Conservation (phyloP, 768 basidiomycete species). For the Stropharia rugosoannulata region DNA sequence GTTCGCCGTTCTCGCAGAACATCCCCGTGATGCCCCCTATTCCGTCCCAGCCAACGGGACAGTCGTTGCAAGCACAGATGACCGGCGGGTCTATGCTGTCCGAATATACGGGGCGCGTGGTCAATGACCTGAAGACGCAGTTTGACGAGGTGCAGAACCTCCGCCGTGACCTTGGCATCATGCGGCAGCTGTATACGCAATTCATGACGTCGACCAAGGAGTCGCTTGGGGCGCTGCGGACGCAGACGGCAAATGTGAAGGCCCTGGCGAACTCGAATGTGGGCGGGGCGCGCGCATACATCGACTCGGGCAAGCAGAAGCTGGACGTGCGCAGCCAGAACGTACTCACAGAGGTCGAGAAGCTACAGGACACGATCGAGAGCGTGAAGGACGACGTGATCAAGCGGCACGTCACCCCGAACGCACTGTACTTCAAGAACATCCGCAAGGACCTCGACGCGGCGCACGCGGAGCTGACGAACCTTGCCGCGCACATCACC, state of each 20-base stretch:
- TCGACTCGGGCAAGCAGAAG: slow-evolving; percentile 89
- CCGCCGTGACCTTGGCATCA: slow-evolving; percentile 87
- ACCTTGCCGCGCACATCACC: slow-evolving; percentile 80
- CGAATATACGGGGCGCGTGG: slow-evolving; percentile 72
- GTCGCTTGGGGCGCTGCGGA: slow-evolving; percentile 71
- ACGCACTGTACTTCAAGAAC: slow-evolving; percentile 63
- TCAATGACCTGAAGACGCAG: slow-evolving; percentile 84
- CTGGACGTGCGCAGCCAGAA: slow-evolving; percentile 90
- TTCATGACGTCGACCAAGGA: slow-evolving; percentile 93
- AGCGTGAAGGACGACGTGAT: slow-evolving; percentile 87
- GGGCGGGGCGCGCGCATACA: slow-evolving; percentile 83
- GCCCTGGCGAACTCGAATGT: slow-evolving; percentile 81
- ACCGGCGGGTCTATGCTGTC: slow-evolving; percentile 75
- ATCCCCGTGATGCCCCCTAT: slow-evolving; percentile 32
- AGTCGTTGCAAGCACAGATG: slow-evolving; percentile 67
- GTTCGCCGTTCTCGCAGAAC: slow-evolving; percentile 22
- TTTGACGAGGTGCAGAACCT: slow-evolving; percentile 95
- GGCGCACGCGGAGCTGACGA: slow-evolving; percentile 67
- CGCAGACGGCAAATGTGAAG: slow-evolving; percentile 85
- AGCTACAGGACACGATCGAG: slow-evolving; percentile 90
- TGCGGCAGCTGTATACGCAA: slow-evolving; percentile 93
- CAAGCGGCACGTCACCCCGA: slow-evolving; percentile 85
- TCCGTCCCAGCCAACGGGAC: slow-evolving; percentile 65
- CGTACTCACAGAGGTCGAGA: slow-evolving; percentile 89
- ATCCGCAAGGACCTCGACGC: slow-evolving; percentile 72